These are phyloP conservation scores for Fraxinus anomala DNA, from an alignment of 257 asterid species.

Conservation along the genomic window DNA sequence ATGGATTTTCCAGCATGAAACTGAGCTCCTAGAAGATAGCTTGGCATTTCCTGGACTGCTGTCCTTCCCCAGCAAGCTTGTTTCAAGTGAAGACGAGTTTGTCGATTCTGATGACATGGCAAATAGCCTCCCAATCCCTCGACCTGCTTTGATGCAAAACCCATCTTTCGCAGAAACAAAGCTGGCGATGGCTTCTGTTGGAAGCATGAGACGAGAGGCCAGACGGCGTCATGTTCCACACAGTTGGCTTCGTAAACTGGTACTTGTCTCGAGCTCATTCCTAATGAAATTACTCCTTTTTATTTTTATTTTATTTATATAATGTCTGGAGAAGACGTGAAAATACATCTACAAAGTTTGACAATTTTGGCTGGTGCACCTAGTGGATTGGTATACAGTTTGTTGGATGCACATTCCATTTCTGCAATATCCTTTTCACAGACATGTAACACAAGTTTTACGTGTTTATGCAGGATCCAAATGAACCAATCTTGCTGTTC, in stretches of 20 bases:
- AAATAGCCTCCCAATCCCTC: constrained; percentile 57
- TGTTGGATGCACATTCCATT: background rate
- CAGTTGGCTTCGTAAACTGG: constrained; percentile 87
- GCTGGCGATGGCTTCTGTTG: constrained; percentile 52
- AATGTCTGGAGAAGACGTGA: background rate
- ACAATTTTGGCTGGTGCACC: constrained; percentile 9
- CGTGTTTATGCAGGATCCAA: constrained; percentile 66
- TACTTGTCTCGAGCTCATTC: constrained; percentile 29
- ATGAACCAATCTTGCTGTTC: constrained; percentile 74
- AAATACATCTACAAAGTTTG: background rate
- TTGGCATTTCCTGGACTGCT: constrained; percentile 78
- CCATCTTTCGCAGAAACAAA: constrained; percentile 57
- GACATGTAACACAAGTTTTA: constrained; percentile 6
- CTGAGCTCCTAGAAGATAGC: constrained; percentile 87
- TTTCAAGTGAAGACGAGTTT: constrained; percentile 91
- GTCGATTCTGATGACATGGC: constrained; percentile 85
- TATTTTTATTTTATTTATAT: background rate
- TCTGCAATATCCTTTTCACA: background rate
- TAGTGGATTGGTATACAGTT: background rate
- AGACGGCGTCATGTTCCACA: constrained; percentile 60
- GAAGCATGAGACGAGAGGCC: constrained; percentile 54
- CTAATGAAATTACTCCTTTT: background rate
- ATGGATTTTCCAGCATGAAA: constrained; percentile 69
- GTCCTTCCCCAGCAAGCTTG: constrained; percentile 83
- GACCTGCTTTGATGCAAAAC: constrained; percentile 47